These are phyloP conservation scores for Fereydounia khargensis DNA, from an alignment of 1,284 basidiomycete genomes.

Conservation along the genomic window DNA sequence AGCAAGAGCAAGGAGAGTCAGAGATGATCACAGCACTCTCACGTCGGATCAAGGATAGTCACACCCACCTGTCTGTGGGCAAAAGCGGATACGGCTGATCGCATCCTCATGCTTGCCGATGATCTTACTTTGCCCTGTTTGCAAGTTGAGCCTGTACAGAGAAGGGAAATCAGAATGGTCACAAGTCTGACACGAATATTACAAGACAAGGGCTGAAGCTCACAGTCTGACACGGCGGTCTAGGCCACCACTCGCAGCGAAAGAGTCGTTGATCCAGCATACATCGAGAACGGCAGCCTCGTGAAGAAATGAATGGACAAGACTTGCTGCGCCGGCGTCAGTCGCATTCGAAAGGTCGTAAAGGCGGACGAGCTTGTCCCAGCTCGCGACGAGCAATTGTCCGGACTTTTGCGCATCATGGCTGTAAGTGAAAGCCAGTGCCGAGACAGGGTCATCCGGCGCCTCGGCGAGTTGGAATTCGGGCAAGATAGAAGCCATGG, in stretches of 20 bases:
- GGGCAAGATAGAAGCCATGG: slow-evolving; percentile 7
- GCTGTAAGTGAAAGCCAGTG: slow-evolving; percentile 28
- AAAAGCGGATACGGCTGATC: slow-evolving; percentile 40
- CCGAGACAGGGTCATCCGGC: slow-evolving; percentile 30
- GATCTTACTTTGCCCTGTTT: slow-evolving; percentile 33
- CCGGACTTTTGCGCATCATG: slow-evolving; percentile 1
- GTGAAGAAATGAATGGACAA: slow-evolving; percentile 43
- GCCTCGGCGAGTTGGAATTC: slow-evolving; percentile 15
- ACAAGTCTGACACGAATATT: too few relatives aligned
- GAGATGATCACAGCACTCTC: too few relatives aligned
- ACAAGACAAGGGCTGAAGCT: too few relatives aligned
- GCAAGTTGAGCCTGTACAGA: slow-evolving; percentile 39
- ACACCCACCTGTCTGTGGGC: slow-evolving; percentile 15
- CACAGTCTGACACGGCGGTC: slow-evolving; percentile 47
- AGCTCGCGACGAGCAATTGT: slow-evolving; percentile 42
- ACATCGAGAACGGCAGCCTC: slow-evolving; percentile 53
- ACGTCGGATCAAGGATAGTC: too few relatives aligned
- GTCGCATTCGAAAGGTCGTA: slow-evolving; percentile 20
- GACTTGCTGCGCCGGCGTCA: not conserved
- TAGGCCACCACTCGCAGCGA: slow-evolving; percentile 44
- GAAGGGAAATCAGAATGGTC: too few relatives aligned
- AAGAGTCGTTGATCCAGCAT: slow-evolving; percentile 35
- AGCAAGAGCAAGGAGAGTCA: too few relatives aligned
- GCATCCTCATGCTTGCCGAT: slow-evolving; percentile 48
- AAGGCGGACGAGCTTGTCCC: slow-evolving; percentile 48